These are phyloP conservation scores for Sistotremastrum niveocremeum DNA, from an alignment of 768 basidiomycete species.

Conservation along the genomic window DNA sequence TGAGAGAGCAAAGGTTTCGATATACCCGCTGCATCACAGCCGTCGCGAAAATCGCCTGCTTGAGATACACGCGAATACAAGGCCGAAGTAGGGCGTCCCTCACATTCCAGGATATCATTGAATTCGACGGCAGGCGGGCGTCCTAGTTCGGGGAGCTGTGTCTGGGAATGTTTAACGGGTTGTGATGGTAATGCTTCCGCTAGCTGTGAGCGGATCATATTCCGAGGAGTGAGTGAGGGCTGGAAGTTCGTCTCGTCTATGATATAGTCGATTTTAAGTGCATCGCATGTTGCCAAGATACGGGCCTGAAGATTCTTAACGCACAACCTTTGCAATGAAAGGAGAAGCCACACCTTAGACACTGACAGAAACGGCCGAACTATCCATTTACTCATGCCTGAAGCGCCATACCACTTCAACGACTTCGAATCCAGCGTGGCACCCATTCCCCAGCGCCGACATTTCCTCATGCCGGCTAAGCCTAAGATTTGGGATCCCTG, in stretches of 20 bases:
- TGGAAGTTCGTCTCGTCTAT: constrained; percentile 64
- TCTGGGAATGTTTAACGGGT: neutral
- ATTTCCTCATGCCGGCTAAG: constrained; percentile 51
- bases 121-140: too few relatives aligned
- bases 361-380: constrained; percentile 57
- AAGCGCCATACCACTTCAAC: constrained; percentile 31
- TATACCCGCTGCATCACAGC: too few relatives aligned
- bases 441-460: constrained; percentile 76
- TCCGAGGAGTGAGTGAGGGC: constrained; percentile 56
- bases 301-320: constrained; percentile 38
- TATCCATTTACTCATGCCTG: constrained; percentile 57
- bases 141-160: neutral
- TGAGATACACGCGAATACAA: too few relatives aligned
- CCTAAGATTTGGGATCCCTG: constrained; percentile 43
- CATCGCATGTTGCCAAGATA: constrained; percentile 67
- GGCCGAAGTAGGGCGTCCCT: too few relatives aligned
- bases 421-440: constrained; percentile 12
- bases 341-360: constrained; percentile 37
- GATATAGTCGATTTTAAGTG: constrained; percentile 44
- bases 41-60: too few relatives aligned
- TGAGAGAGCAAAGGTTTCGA: too few relatives aligned
- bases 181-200: neutral
- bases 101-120: too few relatives aligned
- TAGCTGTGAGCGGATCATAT: constrained; percentile 48
- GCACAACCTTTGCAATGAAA: neutral